phyloP scores from a whole-genome alignment of 2,329 filamentous ascomycete species.

The Claviceps sp. region DNA sequence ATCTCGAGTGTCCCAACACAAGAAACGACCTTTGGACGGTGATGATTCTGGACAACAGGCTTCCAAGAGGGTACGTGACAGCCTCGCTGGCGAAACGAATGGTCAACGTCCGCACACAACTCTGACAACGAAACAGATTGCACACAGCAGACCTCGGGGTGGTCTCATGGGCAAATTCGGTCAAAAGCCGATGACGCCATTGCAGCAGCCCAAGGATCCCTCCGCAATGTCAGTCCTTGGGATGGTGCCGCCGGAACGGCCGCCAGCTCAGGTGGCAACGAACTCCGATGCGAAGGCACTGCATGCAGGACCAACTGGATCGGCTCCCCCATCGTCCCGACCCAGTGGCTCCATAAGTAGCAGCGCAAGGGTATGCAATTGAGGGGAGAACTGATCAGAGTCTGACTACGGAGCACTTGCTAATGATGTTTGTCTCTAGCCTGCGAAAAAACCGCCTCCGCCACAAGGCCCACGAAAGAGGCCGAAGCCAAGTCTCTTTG shows the following conservation, averaged over 20 bases:
- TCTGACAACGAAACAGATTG: conserved; percentile 18
- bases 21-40: conserved; percentile 31
- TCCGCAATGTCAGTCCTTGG: conserved; percentile 40
- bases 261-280: conserved; percentile 15
- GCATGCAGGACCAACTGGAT: conserved; percentile 11
- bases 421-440: not conserved
- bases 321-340: conserved; percentile 9
- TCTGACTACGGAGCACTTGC: not conserved
- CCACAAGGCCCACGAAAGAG: conserved; percentile 8
- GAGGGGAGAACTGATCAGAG: not conserved
- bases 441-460: conserved; percentile 1
- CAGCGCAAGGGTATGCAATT: conserved; percentile 10
- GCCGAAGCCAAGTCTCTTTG: conserved; percentile 11
- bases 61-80: conserved; percentile 28
- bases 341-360: conserved; percentile 7
- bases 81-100: not conserved
- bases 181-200: conserved; percentile 15
- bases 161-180: conserved; percentile 24
- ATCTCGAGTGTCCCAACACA: conserved; percentile 14
- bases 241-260: conserved; percentile 31
- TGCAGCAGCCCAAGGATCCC: conserved; percentile 29
- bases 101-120: not conserved
- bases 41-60: conserved; percentile 17
- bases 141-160: conserved; percentile 17
- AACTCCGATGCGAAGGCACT: conserved; percentile 6